Evolutionary conservation across 148 eudicot genomes (phyloP), one percentile per base, ranked within the genome.

Genomic region (Salicornia ramosissima): DNA sequence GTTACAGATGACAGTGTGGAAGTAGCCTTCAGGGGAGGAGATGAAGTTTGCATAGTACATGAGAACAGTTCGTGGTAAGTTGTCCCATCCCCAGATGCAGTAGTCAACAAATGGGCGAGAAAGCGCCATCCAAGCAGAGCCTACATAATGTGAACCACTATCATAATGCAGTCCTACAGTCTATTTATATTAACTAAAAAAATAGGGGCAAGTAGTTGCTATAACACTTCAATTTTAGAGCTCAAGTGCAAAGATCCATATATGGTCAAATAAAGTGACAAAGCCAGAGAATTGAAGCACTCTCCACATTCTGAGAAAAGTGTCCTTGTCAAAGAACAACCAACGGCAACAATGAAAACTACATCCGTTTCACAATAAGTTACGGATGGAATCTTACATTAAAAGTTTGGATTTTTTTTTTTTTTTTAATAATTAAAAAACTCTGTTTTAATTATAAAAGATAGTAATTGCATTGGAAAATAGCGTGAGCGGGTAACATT

Each of bases 81-180:
- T 84, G 81, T 84, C 88, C 88, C 88, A 84, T 50, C 88, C 88
- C 88, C 88, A 82, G 26, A 84, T 80, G 85, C 85, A 84, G 74
- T 77, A 84, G 75, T 84, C 88, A 7, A 84, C 74, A 68, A 84
- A 84, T 24, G 78, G 76, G 31, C 85, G 75, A 42, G 88, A 82
- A 25, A 84, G 88, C 30, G 62, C 85, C 85, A 82, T 84, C 88
- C 88, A 84, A 30, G 88, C 88, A 31, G 88, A 84, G 16, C 87
- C 87, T 84, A 65, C 52, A 80, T 45, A 26, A 74, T 2, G 40
- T 8, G 2, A 50, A 11, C 39, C 36, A 18, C 36, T 28, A 63
- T 28, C 52, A 42, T 26, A 57, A 52, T 6, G 75, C 30, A 72
- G 5, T 40, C 25, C 24, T 42, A 22, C 53, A 43, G 4, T 4